These are phyloP conservation scores for Phytophthora pinifolia DNA, from an alignment of 352 stramenopile species.

Conservation along the genomic window DNA sequence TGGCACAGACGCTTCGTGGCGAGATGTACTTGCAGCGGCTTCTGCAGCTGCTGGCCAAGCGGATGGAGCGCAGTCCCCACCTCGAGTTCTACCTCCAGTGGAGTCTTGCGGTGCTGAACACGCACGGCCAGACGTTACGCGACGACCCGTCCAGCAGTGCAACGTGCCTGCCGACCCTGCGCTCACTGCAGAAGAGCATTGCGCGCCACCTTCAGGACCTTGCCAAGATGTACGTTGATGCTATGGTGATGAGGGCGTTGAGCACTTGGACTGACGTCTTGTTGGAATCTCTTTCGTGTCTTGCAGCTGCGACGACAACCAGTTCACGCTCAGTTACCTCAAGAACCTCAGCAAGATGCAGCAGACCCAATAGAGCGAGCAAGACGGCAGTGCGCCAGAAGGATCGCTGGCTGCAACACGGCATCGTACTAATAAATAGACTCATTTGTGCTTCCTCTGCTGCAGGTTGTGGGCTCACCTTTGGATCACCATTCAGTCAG, in stretches of 20 bases:
- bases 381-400: slow-evolving; percentile 25
- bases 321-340: slow-evolving; percentile 88
- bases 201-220: slow-evolving; percentile 82
- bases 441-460: slow-evolving; percentile 26
- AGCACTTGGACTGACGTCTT: too few relatives aligned
- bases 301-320: slow-evolving; percentile 86
- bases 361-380: slow-evolving; percentile 29
- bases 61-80: slow-evolving; percentile 92
- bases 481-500: background rate
- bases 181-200: slow-evolving; percentile 88
- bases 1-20: slow-evolving; percentile 87
- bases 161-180: slow-evolving; percentile 80
- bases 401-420: slow-evolving; percentile 23
- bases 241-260: slow-evolving; percentile 3
- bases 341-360: slow-evolving; percentile 68
- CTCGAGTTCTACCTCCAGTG: slow-evolving; percentile 98
- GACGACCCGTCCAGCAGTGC: slow-evolving; percentile 59
- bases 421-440: slow-evolving; percentile 58
- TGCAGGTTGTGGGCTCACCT: slow-evolving; percentile 2
- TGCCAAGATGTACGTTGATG: slow-evolving; percentile 76
- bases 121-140: slow-evolving; percentile 88
- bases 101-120: slow-evolving; percentile 94
- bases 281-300: slow-evolving; percentile 13
- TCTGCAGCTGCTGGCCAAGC: slow-evolving; percentile 92
- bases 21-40: slow-evolving; percentile 92